Evolutionary conservation across 108 stramenopile species (phyloP).

Genomic region (Skeletonema grethae): DNA sequence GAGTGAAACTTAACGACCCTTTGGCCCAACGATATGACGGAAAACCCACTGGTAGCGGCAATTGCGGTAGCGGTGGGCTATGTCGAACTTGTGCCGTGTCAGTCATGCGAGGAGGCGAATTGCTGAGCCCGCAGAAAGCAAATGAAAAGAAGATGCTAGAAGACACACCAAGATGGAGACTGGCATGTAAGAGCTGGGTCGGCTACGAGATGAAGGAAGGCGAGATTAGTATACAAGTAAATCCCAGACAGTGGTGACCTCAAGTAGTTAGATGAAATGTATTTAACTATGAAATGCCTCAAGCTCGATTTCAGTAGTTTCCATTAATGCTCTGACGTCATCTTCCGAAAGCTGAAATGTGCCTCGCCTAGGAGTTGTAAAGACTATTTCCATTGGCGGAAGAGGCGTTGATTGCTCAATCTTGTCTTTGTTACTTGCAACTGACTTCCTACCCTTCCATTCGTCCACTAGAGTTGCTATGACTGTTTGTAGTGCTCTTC

Average conservation of each 20-base stretch:
- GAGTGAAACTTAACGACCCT: slow-evolving; percentile 52
- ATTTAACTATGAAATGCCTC: neutral
- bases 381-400: slow-evolving; percentile 41
- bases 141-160: slow-evolving; percentile 71
- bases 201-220: slow-evolving; percentile 80
- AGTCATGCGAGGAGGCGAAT: slow-evolving; percentile 55
- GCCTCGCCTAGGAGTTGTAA: slow-evolving; percentile 34
- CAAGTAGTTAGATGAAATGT: neutral
- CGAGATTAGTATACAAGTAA: slow-evolving; percentile 65
- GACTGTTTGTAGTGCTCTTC: slow-evolving; percentile 12
- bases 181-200: slow-evolving; percentile 78
- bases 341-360: slow-evolving; percentile 28
- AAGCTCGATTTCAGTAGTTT: neutral
- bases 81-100: slow-evolving; percentile 74
- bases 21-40: slow-evolving; percentile 47
- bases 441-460: slow-evolving; percentile 20
- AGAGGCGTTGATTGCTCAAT: neutral
- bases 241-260: slow-evolving; percentile 70
- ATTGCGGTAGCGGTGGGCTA: slow-evolving; percentile 71
- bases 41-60: slow-evolving; percentile 40
- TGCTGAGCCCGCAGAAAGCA: slow-evolving; percentile 54
- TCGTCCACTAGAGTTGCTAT: slow-evolving; percentile 30
- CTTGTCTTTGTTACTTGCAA: neutral
- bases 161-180: slow-evolving; percentile 65
- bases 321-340: slow-evolving; percentile 27